Evolutionary conservation across 2,329 filamentous ascomycete genomes (phyloP).

Genomic region (Penicillium sp.): DNA sequence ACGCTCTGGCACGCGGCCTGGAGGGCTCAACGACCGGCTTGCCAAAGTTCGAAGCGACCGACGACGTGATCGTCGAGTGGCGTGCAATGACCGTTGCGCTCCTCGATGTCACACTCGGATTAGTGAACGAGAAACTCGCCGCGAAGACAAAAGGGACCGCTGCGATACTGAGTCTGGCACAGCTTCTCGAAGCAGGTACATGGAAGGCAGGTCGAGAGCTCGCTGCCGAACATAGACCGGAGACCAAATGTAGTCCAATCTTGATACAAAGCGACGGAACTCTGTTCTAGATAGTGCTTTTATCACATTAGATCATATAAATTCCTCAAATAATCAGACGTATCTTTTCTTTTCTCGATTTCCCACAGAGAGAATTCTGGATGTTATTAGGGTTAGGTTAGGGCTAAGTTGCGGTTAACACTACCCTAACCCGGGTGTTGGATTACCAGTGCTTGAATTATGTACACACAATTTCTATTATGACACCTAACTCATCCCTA

Average conservation of each 20-base stretch:
- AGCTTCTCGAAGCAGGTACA: slow-evolving; percentile 52
- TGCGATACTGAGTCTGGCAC: slow-evolving; percentile 36
- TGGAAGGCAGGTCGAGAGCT: slow-evolving; percentile 48
- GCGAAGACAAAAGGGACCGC: too few relatives aligned
- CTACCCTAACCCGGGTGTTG: too few relatives aligned
- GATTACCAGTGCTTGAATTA: too few relatives aligned
- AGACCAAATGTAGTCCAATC: slow-evolving; percentile 35
- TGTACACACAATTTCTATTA: too few relatives aligned
- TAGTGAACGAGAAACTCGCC: not conserved
- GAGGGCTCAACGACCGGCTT: slow-evolving; percentile 41
- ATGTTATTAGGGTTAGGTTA: too few relatives aligned
- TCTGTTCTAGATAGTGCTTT: slow-evolving; percentile 30
- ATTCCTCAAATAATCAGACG: too few relatives aligned
- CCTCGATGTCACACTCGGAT: slow-evolving; percentile 42
- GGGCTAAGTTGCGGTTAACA: too few relatives aligned
- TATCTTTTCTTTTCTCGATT: too few relatives aligned
- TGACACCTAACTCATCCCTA: too few relatives aligned
- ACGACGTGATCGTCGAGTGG: slow-evolving; percentile 64
- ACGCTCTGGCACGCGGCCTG: slow-evolving; percentile 30
- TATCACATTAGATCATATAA: too few relatives aligned
- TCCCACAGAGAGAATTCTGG: too few relatives aligned
- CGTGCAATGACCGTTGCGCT: slow-evolving; percentile 60
- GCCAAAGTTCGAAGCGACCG: slow-evolving; percentile 53
- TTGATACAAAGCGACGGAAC: slow-evolving; percentile 39
- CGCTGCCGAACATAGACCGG: slow-evolving; percentile 30